These are phyloP conservation scores for Botrytis porri DNA, from an alignment of 2,329 filamentous ascomycete genomes.

Conservation along the genomic window DNA sequence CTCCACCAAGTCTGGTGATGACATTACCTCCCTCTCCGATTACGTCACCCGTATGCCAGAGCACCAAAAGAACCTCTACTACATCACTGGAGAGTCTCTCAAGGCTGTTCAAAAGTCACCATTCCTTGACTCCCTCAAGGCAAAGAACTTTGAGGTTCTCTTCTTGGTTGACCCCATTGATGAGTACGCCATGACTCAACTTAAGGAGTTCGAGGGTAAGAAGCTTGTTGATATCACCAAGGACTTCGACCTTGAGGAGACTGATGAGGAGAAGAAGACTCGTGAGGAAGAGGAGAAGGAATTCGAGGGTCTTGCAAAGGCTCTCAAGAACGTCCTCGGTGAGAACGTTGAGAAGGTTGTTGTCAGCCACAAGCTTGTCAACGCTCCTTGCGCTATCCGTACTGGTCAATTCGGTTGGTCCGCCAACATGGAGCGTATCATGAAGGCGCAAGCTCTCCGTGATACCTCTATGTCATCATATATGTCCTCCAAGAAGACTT, in stretches of 20 bases:
- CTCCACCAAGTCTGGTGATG: conserved; percentile 98
- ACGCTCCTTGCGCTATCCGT: conserved; percentile 95
- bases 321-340: conserved; percentile 97
- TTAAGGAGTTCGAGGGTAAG: conserved; percentile 99
- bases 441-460: conserved; percentile 99
- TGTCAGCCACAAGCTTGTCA: conserved; percentile 94
- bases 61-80: conserved; percentile 99
- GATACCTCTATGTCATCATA: conserved; percentile 99
- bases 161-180: conserved; percentile 97
- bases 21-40: conserved; percentile 90
- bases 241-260: conserved; percentile 99
- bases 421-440: conserved; percentile 99
- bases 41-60: conserved; percentile 99
- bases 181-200: conserved; percentile 41
- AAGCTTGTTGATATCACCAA: conserved; percentile 99
- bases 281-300: conserved; percentile 98
- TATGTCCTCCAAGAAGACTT: conserved; percentile 99
- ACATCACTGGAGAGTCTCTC: conserved; percentile 99
- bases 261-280: conserved; percentile 95
- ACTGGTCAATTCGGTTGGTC: conserved; percentile 99
- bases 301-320: conserved; percentile 90
- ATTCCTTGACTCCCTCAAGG: conserved; percentile 97
- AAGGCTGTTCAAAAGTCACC: conserved; percentile 98
- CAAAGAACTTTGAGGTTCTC: conserved; percentile 98
- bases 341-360: conserved; percentile 99